Evolutionary conservation across 768 basidiomycete species (phyloP), one percentile per base, ranked within the genome.

Genomic region (Auricularia cornea): DNA sequence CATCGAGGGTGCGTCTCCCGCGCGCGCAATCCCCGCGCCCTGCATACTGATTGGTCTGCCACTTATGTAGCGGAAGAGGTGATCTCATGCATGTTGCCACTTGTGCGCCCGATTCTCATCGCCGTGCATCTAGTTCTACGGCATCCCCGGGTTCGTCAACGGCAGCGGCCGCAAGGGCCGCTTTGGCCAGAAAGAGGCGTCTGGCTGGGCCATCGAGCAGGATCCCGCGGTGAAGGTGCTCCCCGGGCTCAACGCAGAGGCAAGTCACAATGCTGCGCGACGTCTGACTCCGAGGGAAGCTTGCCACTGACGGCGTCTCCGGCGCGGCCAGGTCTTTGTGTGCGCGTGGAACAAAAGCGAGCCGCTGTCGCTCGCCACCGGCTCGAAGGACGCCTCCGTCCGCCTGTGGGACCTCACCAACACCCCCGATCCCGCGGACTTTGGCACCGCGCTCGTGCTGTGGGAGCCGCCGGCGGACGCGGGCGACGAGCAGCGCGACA

Each of bases 351-450:
- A 90, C 73, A 90, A 91, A 14, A 77, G 74, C 40, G 76, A 80
- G 35, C 77, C 76, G 32, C 78, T 81, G 41, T 69, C 85, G n/a
- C 74, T 93, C 20, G 88, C 88, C 26, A 85, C 90, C 31, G 91
- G 91, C 90, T 57, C 91, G 44, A 90, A 87, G 72, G 89, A 93
- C 72, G 85, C 87, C 51, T 77, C 84, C 23, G 82, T 91, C 18
- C 83, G 88, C 66, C 75, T 91, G 63, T 93, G 90, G 90, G 79
- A 85, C 64, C 72, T 57, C 30, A 29, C 54, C 4, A 26, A 16
- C 30, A 28, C 54, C 4, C 28, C 26, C 11, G 54, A 57, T 26
- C 28, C 54, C 16, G 54, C 54, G 54, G 54, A 57, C 18, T 57
- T 57, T 57, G 54, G 54, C 30, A n/a, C 54, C 26, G 54, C 54